Evolutionary conservation across 2,329 filamentous ascomycete species (phyloP).

Genomic region (Neophaeococcomyces mojaviensis): DNA sequence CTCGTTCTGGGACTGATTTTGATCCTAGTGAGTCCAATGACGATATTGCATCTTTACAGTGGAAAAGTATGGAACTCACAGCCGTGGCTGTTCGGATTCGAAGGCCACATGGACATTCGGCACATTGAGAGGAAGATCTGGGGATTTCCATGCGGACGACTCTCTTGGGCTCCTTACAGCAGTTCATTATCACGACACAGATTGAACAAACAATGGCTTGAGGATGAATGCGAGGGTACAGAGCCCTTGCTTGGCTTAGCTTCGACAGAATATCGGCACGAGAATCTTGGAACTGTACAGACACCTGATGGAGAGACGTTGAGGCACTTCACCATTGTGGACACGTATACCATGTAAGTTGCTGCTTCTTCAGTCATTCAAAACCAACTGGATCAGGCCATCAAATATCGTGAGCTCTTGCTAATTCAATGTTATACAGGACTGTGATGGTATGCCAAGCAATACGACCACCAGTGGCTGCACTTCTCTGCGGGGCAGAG

Average conservation of each 20-base stretch:
- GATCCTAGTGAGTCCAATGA: conserved; percentile 27
- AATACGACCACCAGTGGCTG: conserved; percentile 32
- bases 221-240: conserved; percentile 24
- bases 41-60: conserved; percentile 31
- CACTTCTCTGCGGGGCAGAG: conserved; percentile 39
- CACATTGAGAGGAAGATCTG: conserved; percentile 35
- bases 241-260: conserved; percentile 28
- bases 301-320: conserved; percentile 22
- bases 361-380: neutral
- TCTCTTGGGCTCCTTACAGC: conserved; percentile 31
- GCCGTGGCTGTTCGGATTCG: conserved; percentile 38
- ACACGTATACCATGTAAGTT: conserved; percentile 36
- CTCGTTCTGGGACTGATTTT: conserved; percentile 15
- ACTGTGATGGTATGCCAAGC: conserved; percentile 34
- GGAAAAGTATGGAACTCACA: conserved; percentile 36
- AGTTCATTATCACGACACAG: conserved; percentile 29
- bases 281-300: neutral
- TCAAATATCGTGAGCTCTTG: neutral
- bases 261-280: conserved; percentile 13
- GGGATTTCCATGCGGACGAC: conserved; percentile 28
- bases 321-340: conserved; percentile 34
- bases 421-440: neutral
- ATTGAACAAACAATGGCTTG: conserved; percentile 21
- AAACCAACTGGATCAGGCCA: neutral
- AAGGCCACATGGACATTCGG: conserved; percentile 34